Evolutionary conservation across 306 rosid genomes (phyloP).

Genomic region (Begonia loranthoides): DNA sequence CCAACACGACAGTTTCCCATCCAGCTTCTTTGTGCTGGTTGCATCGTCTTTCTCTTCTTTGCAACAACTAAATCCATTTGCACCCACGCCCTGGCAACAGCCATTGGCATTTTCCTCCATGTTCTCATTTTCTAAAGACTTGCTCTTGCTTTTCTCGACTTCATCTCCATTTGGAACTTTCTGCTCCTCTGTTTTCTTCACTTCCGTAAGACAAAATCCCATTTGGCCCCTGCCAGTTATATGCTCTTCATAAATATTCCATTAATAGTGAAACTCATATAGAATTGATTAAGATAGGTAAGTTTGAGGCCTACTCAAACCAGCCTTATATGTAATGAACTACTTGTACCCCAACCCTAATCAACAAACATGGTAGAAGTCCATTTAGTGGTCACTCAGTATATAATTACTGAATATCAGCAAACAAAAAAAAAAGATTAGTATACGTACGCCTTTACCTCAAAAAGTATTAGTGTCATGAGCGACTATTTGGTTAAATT

Average conservation of each 20-base stretch:
- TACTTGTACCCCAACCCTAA: too few species aligned
- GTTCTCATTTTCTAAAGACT: constrained; percentile 16
- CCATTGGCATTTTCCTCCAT: constrained; percentile 20
- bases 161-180: constrained; percentile 23
- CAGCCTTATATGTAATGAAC: too few species aligned
- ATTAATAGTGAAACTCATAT: too few species aligned
- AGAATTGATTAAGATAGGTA: too few species aligned
- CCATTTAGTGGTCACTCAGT: too few species aligned
- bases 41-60: constrained; percentile 35
- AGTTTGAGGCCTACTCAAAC: too few species aligned
- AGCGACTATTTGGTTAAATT: too few species aligned
- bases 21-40: constrained; percentile 17
- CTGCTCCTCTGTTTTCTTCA: constrained; percentile 9
- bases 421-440: too few species aligned
- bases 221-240: constrained; percentile 32
- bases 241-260: background rate
- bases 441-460: too few species aligned
- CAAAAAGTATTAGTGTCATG: too few species aligned
- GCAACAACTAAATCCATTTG: constrained; percentile 70
- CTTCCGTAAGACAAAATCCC: constrained; percentile 23
- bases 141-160: constrained; percentile 11
- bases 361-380: too few species aligned
- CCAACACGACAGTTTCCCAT: constrained; percentile 25
- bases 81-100: constrained; percentile 44
- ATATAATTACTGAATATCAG: too few species aligned